Evolutionary conservation across 768 basidiomycete species (phyloP), one percentile per base, ranked within the genome.

Genomic region (Hortiboletus campestris): DNA sequence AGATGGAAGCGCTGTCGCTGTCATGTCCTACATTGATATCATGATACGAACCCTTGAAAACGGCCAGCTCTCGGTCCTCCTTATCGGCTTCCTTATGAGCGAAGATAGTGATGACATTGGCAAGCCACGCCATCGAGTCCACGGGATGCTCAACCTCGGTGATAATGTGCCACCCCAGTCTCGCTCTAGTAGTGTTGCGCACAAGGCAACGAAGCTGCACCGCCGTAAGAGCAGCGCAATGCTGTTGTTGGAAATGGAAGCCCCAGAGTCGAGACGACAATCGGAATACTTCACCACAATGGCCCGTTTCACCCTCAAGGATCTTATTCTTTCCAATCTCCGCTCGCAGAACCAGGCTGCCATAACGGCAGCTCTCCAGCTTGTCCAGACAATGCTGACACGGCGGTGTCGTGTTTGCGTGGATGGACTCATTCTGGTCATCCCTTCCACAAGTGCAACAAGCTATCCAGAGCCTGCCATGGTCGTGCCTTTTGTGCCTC

Each of bases 1-100:
- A 6, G 96, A 98, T 68, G 96, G 96, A n/a, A 96, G 94, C 58
- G 91, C 94, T 0, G 88, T 97, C 2, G 94, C 96, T 11, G 94
- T 98, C 51, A 85, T 98, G 83, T 92, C 90, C 16, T 98, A 98
- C 67, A 85, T 98, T 59, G 93, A 97, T 61, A 83, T 92, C 64
- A 88, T 93, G 80, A 79, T 94, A 49, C 80, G 84, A 54, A 91
- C 87, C 0, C 78, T 95, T 6, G 79, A 83, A 35, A 78, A 83
- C 22, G 87, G 86, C 1, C 81, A 79, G 47, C 79, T 96, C 39
- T 82, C 82, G 16, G 83, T 87, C 44, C 76, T 89, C 22, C 74
- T 96, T 16, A 79, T 95, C 40, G 78, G 83, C 46, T 96, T 91
- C 72, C 81, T 96, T 38, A 80, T 90, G 62, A 93, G 83, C 68